A percentile compares a stretch with the other conserved stretches of the same genome.
Conservation (phyloP, 2,329 filamentous ascomycete genomes). For the Cordyceps tenuipes region DNA sequence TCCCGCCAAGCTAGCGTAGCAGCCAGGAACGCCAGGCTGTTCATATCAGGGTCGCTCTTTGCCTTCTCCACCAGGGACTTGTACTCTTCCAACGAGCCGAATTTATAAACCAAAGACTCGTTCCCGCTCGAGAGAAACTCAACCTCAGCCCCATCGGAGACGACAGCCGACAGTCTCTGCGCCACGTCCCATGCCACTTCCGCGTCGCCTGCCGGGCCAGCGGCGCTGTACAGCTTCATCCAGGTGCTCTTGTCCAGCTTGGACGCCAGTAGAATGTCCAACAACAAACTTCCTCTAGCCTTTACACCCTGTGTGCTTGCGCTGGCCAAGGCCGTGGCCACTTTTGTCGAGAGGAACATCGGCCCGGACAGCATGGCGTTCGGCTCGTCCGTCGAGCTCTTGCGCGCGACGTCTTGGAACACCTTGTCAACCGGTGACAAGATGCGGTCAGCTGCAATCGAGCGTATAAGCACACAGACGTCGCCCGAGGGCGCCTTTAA, state of each 20-base stretch:
- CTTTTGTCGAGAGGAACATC: neutral
- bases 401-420: neutral
- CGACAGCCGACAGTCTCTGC: neutral
- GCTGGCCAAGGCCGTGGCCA: neutral
- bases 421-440: neutral
- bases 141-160: neutral
- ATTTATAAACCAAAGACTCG: neutral
- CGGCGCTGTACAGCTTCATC: neutral
- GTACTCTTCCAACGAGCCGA: constrained; percentile 2
- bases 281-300: neutral
- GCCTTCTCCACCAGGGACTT: neutral
- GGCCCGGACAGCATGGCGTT: neutral
- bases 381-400: neutral
- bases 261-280: neutral
- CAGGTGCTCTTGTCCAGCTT: neutral
- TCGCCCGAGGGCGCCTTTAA: neutral
- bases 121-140: neutral
- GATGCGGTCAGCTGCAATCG: neutral
- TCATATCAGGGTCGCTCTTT: constrained; percentile 7
- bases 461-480: neutral
- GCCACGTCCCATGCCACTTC: neutral
- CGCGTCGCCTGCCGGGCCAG: neutral
- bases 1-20: constrained; percentile 5
- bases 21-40: constrained; percentile 7
- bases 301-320: neutral